A percentile compares a stretch with the other conserved stretches of the same genome.
These are phyloP conservation scores for Pleurotus salmoneostramineus DNA, from an alignment of 768 basidiomycete genomes.

Conservation along the genomic window DNA sequence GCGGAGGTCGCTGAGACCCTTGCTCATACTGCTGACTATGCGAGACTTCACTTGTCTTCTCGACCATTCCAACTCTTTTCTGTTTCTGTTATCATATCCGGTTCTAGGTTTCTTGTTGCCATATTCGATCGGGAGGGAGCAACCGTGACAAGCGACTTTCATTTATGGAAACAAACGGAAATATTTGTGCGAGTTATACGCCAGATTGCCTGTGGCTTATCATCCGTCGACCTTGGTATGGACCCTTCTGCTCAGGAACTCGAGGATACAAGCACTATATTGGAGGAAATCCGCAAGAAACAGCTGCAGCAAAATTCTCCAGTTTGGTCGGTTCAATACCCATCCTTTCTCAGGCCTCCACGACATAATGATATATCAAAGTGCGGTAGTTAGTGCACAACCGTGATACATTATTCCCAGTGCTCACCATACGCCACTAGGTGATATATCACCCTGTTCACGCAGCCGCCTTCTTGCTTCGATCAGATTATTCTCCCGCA, in stretches of 20 bases:
- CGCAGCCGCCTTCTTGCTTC: too few relatives aligned
- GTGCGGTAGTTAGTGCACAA: too few relatives aligned
- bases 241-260: conserved; percentile 13
- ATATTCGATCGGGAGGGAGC: conserved; percentile 27
- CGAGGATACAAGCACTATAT: neutral
- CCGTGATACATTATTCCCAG: too few relatives aligned
- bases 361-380: too few relatives aligned
- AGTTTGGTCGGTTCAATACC: neutral
- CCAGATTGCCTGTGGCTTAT: conserved; percentile 14
- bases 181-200: conserved; percentile 22
- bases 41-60: conserved; percentile 21
- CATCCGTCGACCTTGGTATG: conserved; percentile 14
- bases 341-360: neutral
- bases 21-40: conserved; percentile 20
- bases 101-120: conserved; percentile 21
- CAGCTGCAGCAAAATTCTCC: neutral
- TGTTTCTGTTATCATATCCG: conserved; percentile 24
- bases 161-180: conserved; percentile 17
- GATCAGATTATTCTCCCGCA: too few relatives aligned
- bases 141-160: conserved; percentile 16
- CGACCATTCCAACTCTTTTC: conserved; percentile 26
- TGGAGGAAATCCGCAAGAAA: neutral
- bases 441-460: too few relatives aligned
- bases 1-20: conserved; percentile 10
- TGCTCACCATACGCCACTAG: too few relatives aligned